These are phyloP conservation scores for Tolypocladium cylindrosporum DNA, from an alignment of 2,329 filamentous ascomycete species.

Conservation along the genomic window DNA sequence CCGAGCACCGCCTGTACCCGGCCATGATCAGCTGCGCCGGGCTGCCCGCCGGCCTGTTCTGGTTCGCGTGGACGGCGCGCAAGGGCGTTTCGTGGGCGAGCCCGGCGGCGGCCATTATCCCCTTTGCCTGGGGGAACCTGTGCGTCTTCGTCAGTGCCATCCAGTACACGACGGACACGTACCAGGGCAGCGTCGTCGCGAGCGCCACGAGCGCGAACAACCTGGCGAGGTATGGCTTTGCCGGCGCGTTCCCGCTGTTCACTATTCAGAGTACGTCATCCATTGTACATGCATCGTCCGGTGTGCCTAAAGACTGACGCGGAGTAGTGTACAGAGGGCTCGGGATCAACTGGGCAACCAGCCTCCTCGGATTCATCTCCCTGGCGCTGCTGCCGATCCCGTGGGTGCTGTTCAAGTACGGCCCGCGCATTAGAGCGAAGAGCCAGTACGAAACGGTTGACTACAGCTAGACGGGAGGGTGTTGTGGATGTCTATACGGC, in stretches of 20 bases:
- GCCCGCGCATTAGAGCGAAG: constrained; percentile 26
- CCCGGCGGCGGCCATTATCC: constrained; percentile 38
- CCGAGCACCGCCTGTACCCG: constrained; percentile 48
- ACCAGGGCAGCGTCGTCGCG: constrained; percentile 43
- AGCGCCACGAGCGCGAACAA: constrained; percentile 51
- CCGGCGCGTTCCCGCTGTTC: constrained; percentile 50
- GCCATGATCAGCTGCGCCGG: constrained; percentile 48
- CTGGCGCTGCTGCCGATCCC: constrained; percentile 39
- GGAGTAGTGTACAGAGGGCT: constrained; percentile 30
- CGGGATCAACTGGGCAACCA: constrained; percentile 36
- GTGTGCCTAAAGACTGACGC: constrained; percentile 5
- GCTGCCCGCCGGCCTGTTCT: constrained; percentile 44
- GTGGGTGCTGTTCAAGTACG: constrained; percentile 41
- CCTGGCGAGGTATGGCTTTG: constrained; percentile 44
- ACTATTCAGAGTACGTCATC: constrained; percentile 40
- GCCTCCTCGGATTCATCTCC: constrained; percentile 36
- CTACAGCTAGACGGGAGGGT: constrained; percentile 1
- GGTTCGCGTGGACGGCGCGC: constrained; percentile 49
- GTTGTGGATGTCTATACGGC: background rate
- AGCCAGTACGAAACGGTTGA: constrained; percentile 29
- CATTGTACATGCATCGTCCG: fast-evolving
- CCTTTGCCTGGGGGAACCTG: constrained; percentile 51
- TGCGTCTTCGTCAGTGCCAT: constrained; percentile 45
- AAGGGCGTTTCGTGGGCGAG: constrained; percentile 37
- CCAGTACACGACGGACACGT: constrained; percentile 46